Conservation (phyloP, 148 eudicot genomes). For the Mesembryanthemum crystallinum region DNA sequence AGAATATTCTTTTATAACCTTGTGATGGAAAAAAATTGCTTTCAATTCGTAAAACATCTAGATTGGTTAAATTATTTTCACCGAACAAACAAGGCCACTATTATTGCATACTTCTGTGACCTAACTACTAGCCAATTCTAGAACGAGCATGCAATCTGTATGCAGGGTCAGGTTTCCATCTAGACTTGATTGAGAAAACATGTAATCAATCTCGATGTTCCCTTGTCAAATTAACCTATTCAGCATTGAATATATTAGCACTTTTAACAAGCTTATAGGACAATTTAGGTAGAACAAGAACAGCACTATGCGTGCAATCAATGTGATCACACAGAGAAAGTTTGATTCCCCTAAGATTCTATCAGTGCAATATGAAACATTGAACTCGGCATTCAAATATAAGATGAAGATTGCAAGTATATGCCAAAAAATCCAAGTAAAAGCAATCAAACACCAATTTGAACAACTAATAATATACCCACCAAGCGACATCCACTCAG, state of each 20-base stretch:
- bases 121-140: background rate
- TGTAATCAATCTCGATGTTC: background rate
- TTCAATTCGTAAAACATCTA: too few species aligned
- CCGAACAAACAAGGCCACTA: too few species aligned
- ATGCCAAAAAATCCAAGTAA: background rate
- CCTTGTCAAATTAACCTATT: background rate
- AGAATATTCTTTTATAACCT: too few species aligned
- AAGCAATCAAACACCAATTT: background rate
- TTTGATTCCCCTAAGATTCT: background rate
- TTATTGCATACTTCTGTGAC: background rate
- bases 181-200: background rate
- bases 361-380: background rate
- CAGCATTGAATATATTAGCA: background rate
- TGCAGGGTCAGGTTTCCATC: background rate
- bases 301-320: background rate
- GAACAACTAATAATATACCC: conserved; percentile 21
- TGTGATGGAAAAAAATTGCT: too few species aligned
- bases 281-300: background rate
- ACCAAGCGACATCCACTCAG: conserved; percentile 92
- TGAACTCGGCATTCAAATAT: background rate
- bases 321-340: background rate
- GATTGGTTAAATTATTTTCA: too few species aligned
- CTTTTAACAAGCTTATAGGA: background rate
- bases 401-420: background rate
- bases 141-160: background rate